These are phyloP conservation scores for Otatea glauca DNA, from an alignment of 176 grass and related monocot species.

Conservation along the genomic window DNA sequence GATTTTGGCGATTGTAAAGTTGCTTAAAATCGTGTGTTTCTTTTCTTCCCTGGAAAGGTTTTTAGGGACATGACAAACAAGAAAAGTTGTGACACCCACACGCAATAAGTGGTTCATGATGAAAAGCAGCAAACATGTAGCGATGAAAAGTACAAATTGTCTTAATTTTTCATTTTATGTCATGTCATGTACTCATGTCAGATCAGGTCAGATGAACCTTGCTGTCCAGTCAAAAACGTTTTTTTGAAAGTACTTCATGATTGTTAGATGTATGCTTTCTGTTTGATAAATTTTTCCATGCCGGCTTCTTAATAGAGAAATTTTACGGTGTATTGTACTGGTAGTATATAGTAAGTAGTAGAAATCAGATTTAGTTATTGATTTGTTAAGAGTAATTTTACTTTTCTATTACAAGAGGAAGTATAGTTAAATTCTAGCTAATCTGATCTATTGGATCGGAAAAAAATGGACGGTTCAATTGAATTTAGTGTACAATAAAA, in stretches of 20 bases:
- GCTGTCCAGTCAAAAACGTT: conserved; percentile 2
- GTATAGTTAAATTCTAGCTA: too few relatives aligned
- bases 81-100: conserved; percentile 35
- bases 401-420: too few relatives aligned
- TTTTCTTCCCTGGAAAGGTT: conserved; percentile 24
- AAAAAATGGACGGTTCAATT: too few relatives aligned
- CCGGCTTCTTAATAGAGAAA: neutral
- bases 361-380: too few relatives aligned
- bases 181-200: neutral
- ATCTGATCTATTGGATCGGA: too few relatives aligned
- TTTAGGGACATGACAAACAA: conserved; percentile 2
- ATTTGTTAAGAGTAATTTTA: too few relatives aligned
- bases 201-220: conserved; percentile 31
- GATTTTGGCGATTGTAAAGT: neutral
- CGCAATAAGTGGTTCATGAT: conserved; percentile 48
- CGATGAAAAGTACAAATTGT: conserved; percentile 31
- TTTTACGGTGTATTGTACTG: too few relatives aligned
- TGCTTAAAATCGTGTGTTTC: neutral
- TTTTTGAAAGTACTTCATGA: neutral
- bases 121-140: conserved; percentile 20
- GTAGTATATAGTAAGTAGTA: too few relatives aligned
- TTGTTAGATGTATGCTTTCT: neutral
- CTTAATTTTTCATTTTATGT: conserved; percentile 20
- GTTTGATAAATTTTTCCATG: neutral
- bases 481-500: too few relatives aligned